Percentiles rank a stretch among this genome's conserved stretches.
Conservation (phyloP, 257 asterid genomes). For the Solanum lignicaule region DNA sequence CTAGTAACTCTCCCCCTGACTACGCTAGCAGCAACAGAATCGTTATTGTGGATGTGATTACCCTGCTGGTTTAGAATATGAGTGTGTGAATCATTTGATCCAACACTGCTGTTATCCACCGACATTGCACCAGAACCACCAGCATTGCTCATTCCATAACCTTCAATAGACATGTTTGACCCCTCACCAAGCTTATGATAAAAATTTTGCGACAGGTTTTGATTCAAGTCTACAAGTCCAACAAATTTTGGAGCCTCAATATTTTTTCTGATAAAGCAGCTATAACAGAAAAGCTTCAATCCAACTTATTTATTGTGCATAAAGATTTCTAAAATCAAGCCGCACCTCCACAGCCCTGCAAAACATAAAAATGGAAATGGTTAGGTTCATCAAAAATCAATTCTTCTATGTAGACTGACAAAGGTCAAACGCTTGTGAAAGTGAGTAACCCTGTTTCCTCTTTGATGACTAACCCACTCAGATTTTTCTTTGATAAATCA, state of each 20-base stretch:
- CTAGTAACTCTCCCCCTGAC: constrained; percentile 58
- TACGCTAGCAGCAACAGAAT: constrained; percentile 68
- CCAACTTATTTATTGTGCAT: constrained; percentile 27
- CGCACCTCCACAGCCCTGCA: not conserved
- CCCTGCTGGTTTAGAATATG: constrained; percentile 73
- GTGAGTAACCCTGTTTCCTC: not conserved
- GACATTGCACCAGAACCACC: constrained; percentile 92
- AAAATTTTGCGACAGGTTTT: constrained; percentile 54
- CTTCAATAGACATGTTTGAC: constrained; percentile 70
- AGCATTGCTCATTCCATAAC: constrained; percentile 80
- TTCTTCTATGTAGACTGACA: not conserved
- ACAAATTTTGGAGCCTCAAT: constrained; percentile 67
- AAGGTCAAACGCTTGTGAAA: not conserved
- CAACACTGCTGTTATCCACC: constrained; percentile 80
- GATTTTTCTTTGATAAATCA: not conserved
- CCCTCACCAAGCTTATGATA: constrained; percentile 85
- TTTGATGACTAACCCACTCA: not conserved
- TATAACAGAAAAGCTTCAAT: constrained; percentile 1
- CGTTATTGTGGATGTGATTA: constrained; percentile 49
- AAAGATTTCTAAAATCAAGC: constrained; percentile 7
- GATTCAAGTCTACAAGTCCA: constrained; percentile 62
- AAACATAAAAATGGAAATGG: not conserved
- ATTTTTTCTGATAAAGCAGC: constrained; percentile 26
- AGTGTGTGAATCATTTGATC: constrained; percentile 71
- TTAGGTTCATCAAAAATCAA: not conserved